These are phyloP conservation scores for Spathaspora hagerdaliae DNA, from an alignment of 805 yeast species.

Conservation along the genomic window DNA sequence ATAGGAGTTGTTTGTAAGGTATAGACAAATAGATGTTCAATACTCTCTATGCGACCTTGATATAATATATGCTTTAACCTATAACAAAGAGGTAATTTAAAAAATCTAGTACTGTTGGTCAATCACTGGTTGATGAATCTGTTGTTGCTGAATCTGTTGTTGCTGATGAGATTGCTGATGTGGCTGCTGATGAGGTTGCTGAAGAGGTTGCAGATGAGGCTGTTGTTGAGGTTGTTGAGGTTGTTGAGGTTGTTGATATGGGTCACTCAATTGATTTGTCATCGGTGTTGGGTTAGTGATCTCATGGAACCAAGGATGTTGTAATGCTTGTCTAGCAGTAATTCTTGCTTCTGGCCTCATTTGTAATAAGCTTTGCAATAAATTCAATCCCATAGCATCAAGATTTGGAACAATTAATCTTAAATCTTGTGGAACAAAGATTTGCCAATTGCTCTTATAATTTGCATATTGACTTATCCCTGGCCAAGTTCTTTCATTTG, in stretches of 20 bases:
- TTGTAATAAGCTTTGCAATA: slow-evolving; percentile 55
- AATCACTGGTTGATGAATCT: slow-evolving; percentile 5
- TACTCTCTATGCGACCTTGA: too few relatives aligned
- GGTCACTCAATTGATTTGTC: slow-evolving; percentile 20
- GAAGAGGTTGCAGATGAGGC: slow-evolving; percentile 10
- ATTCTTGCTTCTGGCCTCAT: slow-evolving; percentile 61
- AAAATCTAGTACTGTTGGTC: slow-evolving; percentile 5
- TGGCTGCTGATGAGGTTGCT: slow-evolving; percentile 17
- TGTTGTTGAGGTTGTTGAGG: slow-evolving; percentile 15
- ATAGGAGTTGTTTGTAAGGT: too few relatives aligned
- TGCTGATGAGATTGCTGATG: slow-evolving; percentile 12
- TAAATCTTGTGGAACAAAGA: slow-evolving; percentile 86
- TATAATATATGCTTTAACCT: too few relatives aligned
- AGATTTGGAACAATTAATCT: slow-evolving; percentile 62
- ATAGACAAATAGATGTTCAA: too few relatives aligned
- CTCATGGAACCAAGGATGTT: slow-evolving; percentile 81
- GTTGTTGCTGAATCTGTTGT: slow-evolving; percentile 13
- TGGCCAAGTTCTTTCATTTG: slow-evolving; percentile 95
- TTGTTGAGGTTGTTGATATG: slow-evolving; percentile 16
- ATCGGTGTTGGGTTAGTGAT: slow-evolving; percentile 43
- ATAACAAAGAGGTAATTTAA: too few relatives aligned
- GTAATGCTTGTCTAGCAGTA: slow-evolving; percentile 58
- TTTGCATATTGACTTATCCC: slow-evolving; percentile 90
- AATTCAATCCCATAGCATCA: slow-evolving; percentile 65
- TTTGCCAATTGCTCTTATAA: slow-evolving; percentile 77